Base-by-base conservation (phyloP, 495 filamentous ascomycete species). In the Penicillium psychrofluorescens region DNA sequence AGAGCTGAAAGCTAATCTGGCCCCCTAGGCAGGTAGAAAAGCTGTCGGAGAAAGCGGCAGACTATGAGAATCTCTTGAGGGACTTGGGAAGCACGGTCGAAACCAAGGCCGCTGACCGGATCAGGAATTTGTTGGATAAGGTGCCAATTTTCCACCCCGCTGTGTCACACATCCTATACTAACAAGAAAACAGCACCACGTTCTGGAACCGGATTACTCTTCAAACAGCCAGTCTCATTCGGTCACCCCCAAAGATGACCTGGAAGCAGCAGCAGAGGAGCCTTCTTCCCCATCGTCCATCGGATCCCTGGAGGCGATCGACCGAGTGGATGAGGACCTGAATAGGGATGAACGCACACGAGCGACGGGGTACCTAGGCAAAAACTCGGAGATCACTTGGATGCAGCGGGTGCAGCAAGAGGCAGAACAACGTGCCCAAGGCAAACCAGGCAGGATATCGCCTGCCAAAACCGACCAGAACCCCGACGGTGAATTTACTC, bases 341-440 rank as follows among this genome's bases (percentile, higher is more conserved):
- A 77, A 78, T 49, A 64, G 56, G 13, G 68, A 58, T 27, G 63
- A 72, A 37, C 46, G 54, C 31, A 56, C 63, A n/a, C 50, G 65
- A 16, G 62, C 69, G 0, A 80, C 72, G 11, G 80, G 80, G 0
- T 81, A 70, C 46, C 58, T 81, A 43, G 80, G 80, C 14, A 80
- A 79, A 43, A 76, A 70, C 40, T 83, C 79, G 2, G 77, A 80
- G 37, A 61, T 82, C n/a, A 63, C 64, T n/a, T 84, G 81, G 80
- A 68, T 81, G 42, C 72, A 75, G 51, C 56, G 58, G 14, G 44
- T 66, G 0, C 50, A 62, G 32, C 27, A 38, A 33, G 56, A 64
- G 33, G 45, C 44, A 35, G 48, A 55, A 13, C 45, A 46, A 28
- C 41, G 51, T 29, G 37, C 35, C 29, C 44, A 41, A 50, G 41